Evolutionary conservation across 345 rosid species (phyloP).

Genomic region (Corymbia maculata): DNA sequence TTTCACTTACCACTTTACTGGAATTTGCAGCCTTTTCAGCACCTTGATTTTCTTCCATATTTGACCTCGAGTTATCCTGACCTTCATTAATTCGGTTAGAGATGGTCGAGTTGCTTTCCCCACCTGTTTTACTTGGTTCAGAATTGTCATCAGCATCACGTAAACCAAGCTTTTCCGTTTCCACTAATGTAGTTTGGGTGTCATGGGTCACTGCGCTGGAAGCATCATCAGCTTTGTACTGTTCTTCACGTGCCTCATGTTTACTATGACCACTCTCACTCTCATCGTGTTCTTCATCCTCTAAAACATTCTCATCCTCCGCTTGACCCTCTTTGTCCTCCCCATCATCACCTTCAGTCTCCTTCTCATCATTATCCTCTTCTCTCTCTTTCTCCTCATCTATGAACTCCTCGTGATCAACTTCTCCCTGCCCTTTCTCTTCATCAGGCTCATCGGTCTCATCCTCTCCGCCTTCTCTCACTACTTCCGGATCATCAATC

Average conservation of each 20-base stretch:
- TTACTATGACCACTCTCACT: slow-evolving; percentile 18
- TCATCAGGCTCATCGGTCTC: slow-evolving; percentile 9
- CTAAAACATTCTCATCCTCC: slow-evolving; percentile 12
- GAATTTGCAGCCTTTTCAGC: not conserved
- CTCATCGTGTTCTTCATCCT: slow-evolving; percentile 30
- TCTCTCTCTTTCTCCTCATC: slow-evolving; percentile 15
- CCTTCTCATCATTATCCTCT: slow-evolving; percentile 10
- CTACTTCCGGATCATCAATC: slow-evolving; percentile 14
- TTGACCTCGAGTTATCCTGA: not conserved
- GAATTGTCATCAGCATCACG: slow-evolving; percentile 19
- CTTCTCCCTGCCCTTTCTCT: not conserved
- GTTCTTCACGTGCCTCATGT: slow-evolving; percentile 80
- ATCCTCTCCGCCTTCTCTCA: slow-evolving; percentile 17
- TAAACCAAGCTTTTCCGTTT: slow-evolving; percentile 20
- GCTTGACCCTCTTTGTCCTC: slow-evolving; percentile 35
- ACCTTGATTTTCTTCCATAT: not conserved
- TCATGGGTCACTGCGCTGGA: slow-evolving; percentile 95
- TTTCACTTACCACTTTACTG: not conserved
- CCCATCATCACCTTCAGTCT: slow-evolving; percentile 32
- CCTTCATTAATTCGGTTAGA: not conserved
- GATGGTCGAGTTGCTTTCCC: not conserved
- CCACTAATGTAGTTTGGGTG: slow-evolving; percentile 10
- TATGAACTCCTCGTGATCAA: slow-evolving; percentile 14
- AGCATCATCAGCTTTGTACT: slow-evolving; percentile 89
- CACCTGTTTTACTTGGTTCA: not conserved